phyloP scores from a whole-genome alignment of 139 green algal species.

The Tetratostichococcus sp. region DNA sequence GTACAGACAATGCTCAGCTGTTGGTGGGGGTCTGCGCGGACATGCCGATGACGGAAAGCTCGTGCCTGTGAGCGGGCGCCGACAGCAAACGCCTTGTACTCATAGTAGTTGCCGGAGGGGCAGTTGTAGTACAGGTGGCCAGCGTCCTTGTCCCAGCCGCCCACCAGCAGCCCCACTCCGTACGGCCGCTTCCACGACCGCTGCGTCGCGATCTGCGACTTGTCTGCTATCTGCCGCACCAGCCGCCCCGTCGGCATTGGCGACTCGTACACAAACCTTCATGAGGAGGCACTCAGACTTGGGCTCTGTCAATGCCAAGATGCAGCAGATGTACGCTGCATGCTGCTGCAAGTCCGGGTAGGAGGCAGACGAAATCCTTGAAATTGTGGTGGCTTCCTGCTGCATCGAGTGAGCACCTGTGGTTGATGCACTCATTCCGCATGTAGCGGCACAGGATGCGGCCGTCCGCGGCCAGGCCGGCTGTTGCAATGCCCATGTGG shows the following conservation, averaged over 20 bases:
- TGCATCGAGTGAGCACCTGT: conserved; percentile 52
- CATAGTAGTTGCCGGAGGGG: conserved; percentile 94
- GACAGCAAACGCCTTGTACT: conserved; percentile 96
- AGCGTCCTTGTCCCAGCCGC: conserved; percentile 73
- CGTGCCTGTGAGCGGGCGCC: conserved; percentile 83
- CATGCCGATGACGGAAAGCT: too few species aligned
- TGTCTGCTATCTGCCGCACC: conserved; percentile 90
- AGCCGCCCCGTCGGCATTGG: conserved; percentile 80
- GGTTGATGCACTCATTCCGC: conserved; percentile 92
- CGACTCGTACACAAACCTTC: conserved; percentile 91
- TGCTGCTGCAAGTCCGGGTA: too few species aligned
- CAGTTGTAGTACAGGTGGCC: conserved; percentile 89
- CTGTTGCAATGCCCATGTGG: conserved; percentile 95
- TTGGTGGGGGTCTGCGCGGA: too few species aligned
- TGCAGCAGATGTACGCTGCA: too few species aligned
- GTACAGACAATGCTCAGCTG: too few species aligned
- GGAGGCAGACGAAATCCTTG: too few species aligned
- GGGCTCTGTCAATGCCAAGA: too few species aligned
- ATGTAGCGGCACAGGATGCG: conserved; percentile 92
- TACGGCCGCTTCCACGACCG: conserved; percentile 92
- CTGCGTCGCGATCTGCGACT: conserved; percentile 85
- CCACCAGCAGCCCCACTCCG: conserved; percentile 91
- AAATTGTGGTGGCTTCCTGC: too few species aligned
- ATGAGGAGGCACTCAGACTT: neutral
- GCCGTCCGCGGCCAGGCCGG: conserved; percentile 92